These are phyloP conservation scores for Populus alba DNA, from an alignment of 345 rosid genomes.

Conservation along the genomic window DNA sequence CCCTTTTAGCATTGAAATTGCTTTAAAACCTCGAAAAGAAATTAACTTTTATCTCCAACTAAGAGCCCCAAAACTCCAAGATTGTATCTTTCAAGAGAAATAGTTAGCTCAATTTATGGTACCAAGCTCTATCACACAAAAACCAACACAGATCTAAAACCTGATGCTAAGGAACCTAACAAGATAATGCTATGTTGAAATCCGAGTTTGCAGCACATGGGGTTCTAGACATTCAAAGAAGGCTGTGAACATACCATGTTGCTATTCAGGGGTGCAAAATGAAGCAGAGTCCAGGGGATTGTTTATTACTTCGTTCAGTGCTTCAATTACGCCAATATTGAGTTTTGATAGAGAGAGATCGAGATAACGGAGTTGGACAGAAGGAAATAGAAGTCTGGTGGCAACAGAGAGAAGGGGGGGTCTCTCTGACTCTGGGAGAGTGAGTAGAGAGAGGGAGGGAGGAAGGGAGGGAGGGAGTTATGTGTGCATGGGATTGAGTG, in stretches of 20 bases:
- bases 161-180: neutral
- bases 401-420: neutral
- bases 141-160: slow-evolving; percentile 24
- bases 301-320: neutral
- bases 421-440: neutral
- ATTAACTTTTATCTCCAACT: neutral
- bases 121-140: neutral
- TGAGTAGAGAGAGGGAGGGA: neutral
- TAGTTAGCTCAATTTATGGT: neutral
- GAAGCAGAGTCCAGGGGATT: slow-evolving; percentile 3
- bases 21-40: neutral
- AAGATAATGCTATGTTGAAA: neutral
- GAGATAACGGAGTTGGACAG: neutral
- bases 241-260: neutral
- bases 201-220: slow-evolving; percentile 5
- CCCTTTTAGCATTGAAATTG: neutral
- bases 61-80: slow-evolving; percentile 7
- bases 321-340: slow-evolving; percentile 6
- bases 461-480: neutral
- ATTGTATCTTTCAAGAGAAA: neutral
- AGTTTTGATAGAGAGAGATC: neutral
- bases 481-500: neutral
- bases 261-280: neutral
- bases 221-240: neutral
- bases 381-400: neutral